Evolutionary conservation across 352 stramenopile genomes (phyloP), one percentile per base, ranked within the genome.

Genomic region (Globisporangium paddicum): DNA sequence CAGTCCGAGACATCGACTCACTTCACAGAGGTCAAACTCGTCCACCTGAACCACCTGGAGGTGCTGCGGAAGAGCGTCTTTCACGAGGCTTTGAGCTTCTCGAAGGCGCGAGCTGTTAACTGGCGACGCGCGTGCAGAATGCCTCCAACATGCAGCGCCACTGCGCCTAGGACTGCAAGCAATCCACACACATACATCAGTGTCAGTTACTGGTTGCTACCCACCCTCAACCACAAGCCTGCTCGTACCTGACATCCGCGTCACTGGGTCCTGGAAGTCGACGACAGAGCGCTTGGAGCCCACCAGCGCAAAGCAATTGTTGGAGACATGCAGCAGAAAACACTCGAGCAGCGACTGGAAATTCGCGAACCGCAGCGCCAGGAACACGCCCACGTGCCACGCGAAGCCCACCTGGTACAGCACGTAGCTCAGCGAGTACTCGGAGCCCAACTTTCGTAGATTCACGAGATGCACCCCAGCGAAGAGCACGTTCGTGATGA

Each of bases 271-370:
- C 0, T 25, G 26, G 25, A 67, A 28, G n/a, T 58, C 53, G 3
- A 67, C 7, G 6, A 5, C 14, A 5, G 21, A 11, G n/a, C 55
- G 48, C 37, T 60, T 72, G 23, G 63, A 64, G 18, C 72, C 58
- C 13, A 47, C 44, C 35, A 77, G 46, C 9, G 80, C 75, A 28
- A 87, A 87, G 3, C 62, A 18, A 44, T 88, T 90, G 71, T 87
- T 90, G 35, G 75, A 68, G 5, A 53, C 34, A 58, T 90, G 80
- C n/a, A 90, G 54, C 11, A 72, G n/a, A 16, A 85, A 16, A 32
- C 80, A 86, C 66, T 88, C 67, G 5, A 75, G 44, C 3, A 90
- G 59, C 18, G 77, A 88, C 3, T 67, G 72, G 0, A 67, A 73
- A 11, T 65, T 23, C 21, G 60, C 51, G 11, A 76, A 55, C 8